These are phyloP conservation scores for Albugo laibachii DNA, from an alignment of 352 stramenopile genomes.

Conservation along the genomic window DNA sequence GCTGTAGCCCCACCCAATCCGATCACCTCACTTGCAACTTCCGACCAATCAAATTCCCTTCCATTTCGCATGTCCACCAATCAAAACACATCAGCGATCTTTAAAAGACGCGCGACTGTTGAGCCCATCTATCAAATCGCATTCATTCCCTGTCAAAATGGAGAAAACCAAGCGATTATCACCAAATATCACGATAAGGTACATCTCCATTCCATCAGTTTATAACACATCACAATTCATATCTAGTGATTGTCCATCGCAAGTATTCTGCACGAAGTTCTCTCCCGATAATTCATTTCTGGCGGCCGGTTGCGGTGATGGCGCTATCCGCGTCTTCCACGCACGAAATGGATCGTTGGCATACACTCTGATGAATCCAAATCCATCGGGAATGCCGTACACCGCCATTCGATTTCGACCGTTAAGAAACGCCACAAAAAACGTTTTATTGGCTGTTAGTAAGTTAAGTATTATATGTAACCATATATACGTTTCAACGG, in stretches of 20 bases:
- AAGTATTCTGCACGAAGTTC: slow-evolving; percentile 80
- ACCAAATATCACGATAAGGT: slow-evolving; percentile 60
- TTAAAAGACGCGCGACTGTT: no score
- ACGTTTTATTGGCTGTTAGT: slow-evolving; percentile 79
- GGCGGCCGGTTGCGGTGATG: slow-evolving; percentile 67
- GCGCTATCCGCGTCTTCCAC: slow-evolving; percentile 73
- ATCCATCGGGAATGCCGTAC: slow-evolving; percentile 52
- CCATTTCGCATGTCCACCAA: no score
- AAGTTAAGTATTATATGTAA: slow-evolving; percentile 10
- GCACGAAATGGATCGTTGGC: slow-evolving; percentile 49
- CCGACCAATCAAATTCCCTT: no score
- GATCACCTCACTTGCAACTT: no score
- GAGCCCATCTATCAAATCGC: background rate
- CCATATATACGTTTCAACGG: background rate
- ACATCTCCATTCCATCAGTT: background rate
- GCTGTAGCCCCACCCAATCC: no score
- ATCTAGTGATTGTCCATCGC: slow-evolving; percentile 49
- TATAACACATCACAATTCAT: background rate
- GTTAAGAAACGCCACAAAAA: slow-evolving; percentile 60
- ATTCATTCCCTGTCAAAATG: background rate
- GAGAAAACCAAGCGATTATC: slow-evolving; percentile 39
- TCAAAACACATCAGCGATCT: no score
- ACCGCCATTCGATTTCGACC: slow-evolving; percentile 73
- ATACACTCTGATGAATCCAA: slow-evolving; percentile 68
- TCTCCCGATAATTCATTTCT: slow-evolving; percentile 68